Evolutionary conservation across 2,329 filamentous ascomycete species (phyloP).

Genomic region (Simplicillium aogashimaense): DNA sequence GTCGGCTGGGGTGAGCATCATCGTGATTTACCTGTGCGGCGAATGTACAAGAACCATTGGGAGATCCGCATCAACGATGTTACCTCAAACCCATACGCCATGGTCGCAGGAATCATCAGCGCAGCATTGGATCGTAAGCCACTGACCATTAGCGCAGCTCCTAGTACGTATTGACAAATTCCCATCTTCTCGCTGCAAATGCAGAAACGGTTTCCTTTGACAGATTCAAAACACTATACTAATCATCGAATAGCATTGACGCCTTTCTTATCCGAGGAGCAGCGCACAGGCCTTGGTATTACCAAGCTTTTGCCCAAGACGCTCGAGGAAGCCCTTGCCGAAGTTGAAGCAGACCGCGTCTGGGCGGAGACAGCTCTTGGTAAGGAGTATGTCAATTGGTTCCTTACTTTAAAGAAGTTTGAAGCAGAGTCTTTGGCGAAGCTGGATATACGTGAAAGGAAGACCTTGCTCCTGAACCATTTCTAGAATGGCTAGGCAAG

Average conservation of each 20-base stretch:
- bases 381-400: neutral
- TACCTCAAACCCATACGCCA: neutral
- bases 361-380: neutral
- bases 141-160: neutral
- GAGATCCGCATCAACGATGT: neutral
- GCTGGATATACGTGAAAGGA: neutral
- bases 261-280: neutral
- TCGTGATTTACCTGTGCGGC: neutral
- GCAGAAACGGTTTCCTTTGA: too few relatives aligned
- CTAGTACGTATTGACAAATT: neutral
- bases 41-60: neutral
- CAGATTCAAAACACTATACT: too few relatives aligned
- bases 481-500: too few relatives aligned
- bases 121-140: neutral
- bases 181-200: neutral
- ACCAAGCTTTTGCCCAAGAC: neutral
- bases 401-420: neutral
- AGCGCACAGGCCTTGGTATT: neutral
- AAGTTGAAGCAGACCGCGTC: neutral
- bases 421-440: neutral
- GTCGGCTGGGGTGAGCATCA: neutral
- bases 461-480: neutral
- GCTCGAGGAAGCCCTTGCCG: neutral
- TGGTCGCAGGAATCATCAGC: neutral
- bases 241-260: neutral